Base-by-base conservation (phyloP, 306 rosid genomes). In the Delonix regia region DNA sequence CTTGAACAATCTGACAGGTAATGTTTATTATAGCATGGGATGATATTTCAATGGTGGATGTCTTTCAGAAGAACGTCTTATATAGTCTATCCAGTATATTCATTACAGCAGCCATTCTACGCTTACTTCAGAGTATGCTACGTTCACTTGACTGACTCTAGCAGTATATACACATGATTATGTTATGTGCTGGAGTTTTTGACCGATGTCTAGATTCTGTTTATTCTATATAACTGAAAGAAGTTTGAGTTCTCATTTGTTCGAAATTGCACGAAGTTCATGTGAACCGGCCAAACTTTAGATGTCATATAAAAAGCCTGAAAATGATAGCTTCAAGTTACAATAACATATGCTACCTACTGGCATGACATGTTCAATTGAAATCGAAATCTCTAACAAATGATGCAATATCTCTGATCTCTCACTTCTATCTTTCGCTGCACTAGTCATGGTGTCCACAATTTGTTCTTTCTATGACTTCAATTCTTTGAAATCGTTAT, bases 61-160 rank as follows among this genome's bases (percentile, higher is more conserved):
- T 95, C 71, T 85, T 93, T 81, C 88, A 80, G 78, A 87, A 41
- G 87, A 88, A 93, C 76, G 89, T 86, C 78, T 75, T 95, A 15
- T 87, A 86, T 78, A 41, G 82, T 41, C 81, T 93, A 60, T 93
- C 98, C 24, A 95, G 97, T 75, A 88, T 95, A 80, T 95, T 95
- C 92, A 89, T 95, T 87, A 95, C 99, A 48, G 98, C 99, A 80
- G 94, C 99, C 19, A 18, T 91, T 85, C 93, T 93, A 79, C 99
- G 99, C 27, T 75, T 95, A 57, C 90, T 95, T 85, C 99, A 95
- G 76, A 87, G 99, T 95, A 92, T 59, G 88, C 44, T 76, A 59
- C 75, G 33, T 53, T 82, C 69, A 77, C 82, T 70, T 75, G 34
- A 52, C 76, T 75, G 45, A 39, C 51, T 75, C 57, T 45, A n/a